Conservation (phyloP, 116 monocot species). For the Zostera marina region DNA sequence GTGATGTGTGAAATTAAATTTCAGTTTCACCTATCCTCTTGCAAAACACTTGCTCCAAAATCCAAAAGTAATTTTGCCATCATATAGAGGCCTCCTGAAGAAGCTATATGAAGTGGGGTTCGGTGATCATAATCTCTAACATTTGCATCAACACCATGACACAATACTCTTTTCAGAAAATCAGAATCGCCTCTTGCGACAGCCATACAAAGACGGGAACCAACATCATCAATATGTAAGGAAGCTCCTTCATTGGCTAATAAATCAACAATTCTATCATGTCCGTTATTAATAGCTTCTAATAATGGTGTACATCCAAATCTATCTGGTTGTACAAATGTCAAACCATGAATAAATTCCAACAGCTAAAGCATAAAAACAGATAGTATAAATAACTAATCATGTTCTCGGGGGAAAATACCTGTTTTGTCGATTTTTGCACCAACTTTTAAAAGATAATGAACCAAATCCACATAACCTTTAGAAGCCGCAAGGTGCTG, state of each 20-base stretch:
- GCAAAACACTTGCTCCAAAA: slow-evolving; percentile 59
- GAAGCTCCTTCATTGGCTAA: slow-evolving; percentile 45
- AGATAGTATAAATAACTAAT: background rate
- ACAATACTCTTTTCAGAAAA: slow-evolving; percentile 44
- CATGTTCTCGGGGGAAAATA: slow-evolving; percentile 8
- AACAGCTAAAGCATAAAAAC: background rate
- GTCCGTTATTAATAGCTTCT: slow-evolving; percentile 64
- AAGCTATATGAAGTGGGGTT: slow-evolving; percentile 79
- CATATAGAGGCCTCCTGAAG: slow-evolving; percentile 65
- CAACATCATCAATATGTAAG: slow-evolving; percentile 46
- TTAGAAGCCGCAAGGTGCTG: slow-evolving; percentile 79
- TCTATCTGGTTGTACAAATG: slow-evolving; percentile 34
- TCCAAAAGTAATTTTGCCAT: slow-evolving; percentile 64
- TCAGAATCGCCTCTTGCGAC: slow-evolving; percentile 51
- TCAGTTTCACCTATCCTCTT: slow-evolving; percentile 37
- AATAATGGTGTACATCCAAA: slow-evolving; percentile 77
- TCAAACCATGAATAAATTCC: background rate
- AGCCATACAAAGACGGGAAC: slow-evolving; percentile 52
- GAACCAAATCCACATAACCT: slow-evolving; percentile 47
- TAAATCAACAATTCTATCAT: slow-evolving; percentile 52
- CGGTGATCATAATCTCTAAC: slow-evolving; percentile 77
- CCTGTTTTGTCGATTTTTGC: slow-evolving; percentile 53
- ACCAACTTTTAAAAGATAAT: slow-evolving; percentile 63
- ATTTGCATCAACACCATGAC: slow-evolving; percentile 58
- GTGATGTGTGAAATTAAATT: too few species aligned